phyloP scores from a whole-genome alignment of 768 basidiomycete genomes.

The Tulasnella sp. region DNA sequence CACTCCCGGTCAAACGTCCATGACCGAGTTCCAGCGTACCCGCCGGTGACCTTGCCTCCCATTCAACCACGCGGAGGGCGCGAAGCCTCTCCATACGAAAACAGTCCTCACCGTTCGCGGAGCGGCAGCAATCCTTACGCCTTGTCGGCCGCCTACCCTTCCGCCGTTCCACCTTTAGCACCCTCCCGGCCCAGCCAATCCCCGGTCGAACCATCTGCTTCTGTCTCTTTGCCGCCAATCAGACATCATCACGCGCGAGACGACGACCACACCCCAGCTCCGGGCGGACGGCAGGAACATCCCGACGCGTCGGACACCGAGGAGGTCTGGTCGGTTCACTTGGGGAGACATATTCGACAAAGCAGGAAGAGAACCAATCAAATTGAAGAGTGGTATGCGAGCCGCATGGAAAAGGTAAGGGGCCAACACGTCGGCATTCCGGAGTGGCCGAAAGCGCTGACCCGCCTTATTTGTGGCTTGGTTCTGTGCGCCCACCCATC shows the following conservation, averaged over 20 bases:
- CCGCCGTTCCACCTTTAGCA: background rate
- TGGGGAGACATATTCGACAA: background rate
- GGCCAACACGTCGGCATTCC: background rate
- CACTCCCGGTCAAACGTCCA: background rate
- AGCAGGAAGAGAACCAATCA: background rate
- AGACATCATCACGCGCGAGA: background rate
- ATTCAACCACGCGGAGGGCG: background rate
- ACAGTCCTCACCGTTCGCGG: background rate
- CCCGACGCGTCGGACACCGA: conserved; percentile 2
- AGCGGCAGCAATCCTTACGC: background rate
- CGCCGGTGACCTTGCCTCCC: background rate
- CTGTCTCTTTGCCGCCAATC: background rate
- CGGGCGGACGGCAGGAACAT: background rate
- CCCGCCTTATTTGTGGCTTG: background rate
- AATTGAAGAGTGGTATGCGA: background rate
- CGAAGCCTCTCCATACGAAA: background rate
- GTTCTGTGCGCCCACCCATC: background rate
- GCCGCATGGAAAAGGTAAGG: background rate
- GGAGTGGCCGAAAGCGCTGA: background rate
- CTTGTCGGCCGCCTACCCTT: background rate
- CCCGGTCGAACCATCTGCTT: background rate
- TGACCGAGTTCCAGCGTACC: background rate
- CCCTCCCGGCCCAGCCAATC: conserved; percentile 6
- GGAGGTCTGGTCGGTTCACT: background rate
- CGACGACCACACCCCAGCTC: background rate